Evolutionary conservation across 2,329 filamentous ascomycete species (phyloP), one percentile per base, ranked within the genome.

Genomic region (Aspergillus carbonarius): DNA sequence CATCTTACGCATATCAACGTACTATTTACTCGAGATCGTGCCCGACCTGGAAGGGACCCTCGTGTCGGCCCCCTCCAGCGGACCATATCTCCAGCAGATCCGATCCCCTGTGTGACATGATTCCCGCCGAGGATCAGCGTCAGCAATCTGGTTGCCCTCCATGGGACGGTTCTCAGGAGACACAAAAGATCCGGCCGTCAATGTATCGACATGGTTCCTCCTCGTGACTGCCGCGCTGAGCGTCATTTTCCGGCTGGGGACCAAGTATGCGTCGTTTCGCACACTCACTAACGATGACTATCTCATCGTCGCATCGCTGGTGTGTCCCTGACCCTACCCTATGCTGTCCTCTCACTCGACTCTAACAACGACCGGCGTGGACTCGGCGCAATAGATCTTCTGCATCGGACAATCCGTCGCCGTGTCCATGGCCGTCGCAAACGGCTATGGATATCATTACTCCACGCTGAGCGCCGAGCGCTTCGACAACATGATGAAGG

Each of bases 381-480:
- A 39, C 9, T 15, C 9, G 2, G 12, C 2, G 6, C 4, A 3
- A 34, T 48, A 64, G 61, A n/a, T 64, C 1, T 54, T 68, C 25
- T 58, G 51, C 32, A 60, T 66, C 34, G 60, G 58, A 2, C 63
- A 67, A 59, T 62, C 60, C 9, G 44, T 65, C 9, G 54, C 40
- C 12, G 52, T 68, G 46, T 66, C 66, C 12, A 55, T 66, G 34
- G 62, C 66, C 10, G 63, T 67, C 8, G 54, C 49, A 8, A 66
- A 64, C 32, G 67, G 67, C 9, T 67, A 68, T 60, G 67, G 67
- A 30, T 60, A 63, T 39, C 66, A 67, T 46, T 57, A 27, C 4
- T 46, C 35, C 5, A 55, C 60, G 30, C 53, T 68, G 12, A 59
- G 57, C 5, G 25, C 25, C 9, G 12, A 50, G 13, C 51, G 63